phyloP scores from a whole-genome alignment of 106 monocot species.

The Dioscorea zingiberensis region DNA sequence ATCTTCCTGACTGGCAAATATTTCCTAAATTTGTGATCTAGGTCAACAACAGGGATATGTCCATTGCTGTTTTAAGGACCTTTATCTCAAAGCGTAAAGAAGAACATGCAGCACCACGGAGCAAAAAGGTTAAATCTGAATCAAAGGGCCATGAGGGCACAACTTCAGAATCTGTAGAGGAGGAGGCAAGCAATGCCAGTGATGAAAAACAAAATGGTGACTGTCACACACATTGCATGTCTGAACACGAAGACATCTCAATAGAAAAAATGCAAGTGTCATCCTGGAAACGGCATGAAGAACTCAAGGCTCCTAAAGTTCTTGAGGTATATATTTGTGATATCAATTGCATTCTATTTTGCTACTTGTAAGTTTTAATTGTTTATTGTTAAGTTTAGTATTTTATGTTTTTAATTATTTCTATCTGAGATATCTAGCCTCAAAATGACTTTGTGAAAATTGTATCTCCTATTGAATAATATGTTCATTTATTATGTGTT shows the following conservation, averaged over 20 bases:
- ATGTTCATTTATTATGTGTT: not conserved
- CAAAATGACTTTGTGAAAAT: too few species aligned
- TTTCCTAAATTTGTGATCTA: conserved; percentile 9
- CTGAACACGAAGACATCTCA: conserved; percentile 16
- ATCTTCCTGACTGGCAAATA: not conserved
- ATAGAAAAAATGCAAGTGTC: conserved; percentile 11
- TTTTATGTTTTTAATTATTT: not conserved
- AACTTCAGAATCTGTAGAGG: conserved; percentile 17
- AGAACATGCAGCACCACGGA: conserved; percentile 50
- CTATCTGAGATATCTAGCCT: too few species aligned
- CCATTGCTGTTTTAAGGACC: conserved; percentile 82
- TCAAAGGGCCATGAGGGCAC: conserved; percentile 13
- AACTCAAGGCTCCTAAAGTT: conserved; percentile 56
- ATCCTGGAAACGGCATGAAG: conserved; percentile 29
- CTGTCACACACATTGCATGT: conserved; percentile 6
- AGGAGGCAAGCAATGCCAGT: conserved; percentile 4
- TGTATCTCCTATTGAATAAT: not conserved
- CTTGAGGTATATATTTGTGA: conserved; percentile 53
- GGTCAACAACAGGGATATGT: conserved; percentile 98
- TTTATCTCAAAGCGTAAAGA: conserved; percentile 68
- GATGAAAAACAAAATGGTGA: conserved; percentile 26
- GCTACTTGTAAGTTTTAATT: too few species aligned
- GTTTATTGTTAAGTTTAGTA: too few species aligned
- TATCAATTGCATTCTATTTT: not conserved
- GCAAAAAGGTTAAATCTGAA: conserved; percentile 38